Evolutionary conservation across 129 eudicot species (phyloP), one percentile per base, ranked within the genome.

Genomic region (Pittosporum tobira): DNA sequence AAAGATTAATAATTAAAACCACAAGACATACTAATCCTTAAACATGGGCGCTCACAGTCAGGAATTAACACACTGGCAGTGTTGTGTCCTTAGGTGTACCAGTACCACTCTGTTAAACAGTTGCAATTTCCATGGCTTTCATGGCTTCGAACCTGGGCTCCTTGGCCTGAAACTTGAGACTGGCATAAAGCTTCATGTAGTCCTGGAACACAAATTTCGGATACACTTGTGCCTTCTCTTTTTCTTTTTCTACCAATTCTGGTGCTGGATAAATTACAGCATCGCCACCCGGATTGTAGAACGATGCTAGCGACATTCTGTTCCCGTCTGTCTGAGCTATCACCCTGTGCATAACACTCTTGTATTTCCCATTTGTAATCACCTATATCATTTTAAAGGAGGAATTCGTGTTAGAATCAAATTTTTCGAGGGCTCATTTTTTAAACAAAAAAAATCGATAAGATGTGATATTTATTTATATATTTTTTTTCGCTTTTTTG

Each of bases 121-220:
- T 80, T 46, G 82, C 80, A 65, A 89, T 80, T 6, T 77, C 77
- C 64, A 73, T 18, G 50, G 75, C 75, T 77, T 87, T 91, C 80
- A 91, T 78, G 25, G 94, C 96, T 73, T 91, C 96, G 58, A 91
- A 91, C 43, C 99, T 77, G 1, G 96, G 95, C 75, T 91, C 96
- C 76, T 91, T 91, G 3, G 84, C 85, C 70, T 91, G 96, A 75
- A 91, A 91, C 64, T 91, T 91, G 14, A 91, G 37, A n/a, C 74
- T 79, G 0, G 85, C 79, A 68, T 91, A 91, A 19, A 91, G 87
- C 62, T 91, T 83, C 99, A 87, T 91, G 81, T 91, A 91, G 79
- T 91, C 99, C 57, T 87, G 91, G 46, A 91, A 91, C 70, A 91
- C 99, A 36, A 91, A 91, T 44, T 81, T 87, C 0, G 99, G 96